Percentiles rank a stretch among this genome's conserved stretches.
Evolutionary conservation across 1,139 yeast genomes (phyloP).

Genomic region (Suhomyces panamericanus): DNA sequence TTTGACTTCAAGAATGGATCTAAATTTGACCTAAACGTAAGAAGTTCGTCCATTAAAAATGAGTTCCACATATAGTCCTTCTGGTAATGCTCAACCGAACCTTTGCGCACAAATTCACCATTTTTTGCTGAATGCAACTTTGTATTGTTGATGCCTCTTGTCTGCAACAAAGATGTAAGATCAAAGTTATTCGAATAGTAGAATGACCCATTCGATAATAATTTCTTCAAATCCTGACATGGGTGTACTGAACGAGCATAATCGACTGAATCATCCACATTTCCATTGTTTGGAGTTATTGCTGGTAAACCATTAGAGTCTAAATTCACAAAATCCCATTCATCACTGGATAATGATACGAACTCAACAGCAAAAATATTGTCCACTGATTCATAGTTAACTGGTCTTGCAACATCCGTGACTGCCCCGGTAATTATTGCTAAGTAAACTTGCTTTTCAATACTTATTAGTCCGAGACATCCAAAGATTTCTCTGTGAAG

Average conservation of each 20-base stretch:
- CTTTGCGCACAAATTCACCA: constrained; percentile 23
- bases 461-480: constrained; percentile 77
- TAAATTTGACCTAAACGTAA: constrained; percentile 69
- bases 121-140: constrained; percentile 23
- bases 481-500: constrained; percentile 67
- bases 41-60: constrained; percentile 82
- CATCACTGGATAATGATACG: constrained; percentile 64
- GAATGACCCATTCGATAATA: constrained; percentile 84
- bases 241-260: constrained; percentile 64
- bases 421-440: constrained; percentile 77
- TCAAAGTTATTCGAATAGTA: constrained; percentile 93
- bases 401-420: constrained; percentile 79
- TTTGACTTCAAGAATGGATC: constrained; percentile 56
- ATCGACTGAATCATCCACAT: constrained; percentile 23
- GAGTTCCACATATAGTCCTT: constrained; percentile 96
- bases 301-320: constrained; percentile 64
- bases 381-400: constrained; percentile 75
- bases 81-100: constrained; percentile 54
- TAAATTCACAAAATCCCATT: constrained; percentile 78
- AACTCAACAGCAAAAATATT: constrained; percentile 84
- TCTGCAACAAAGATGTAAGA: constrained; percentile 78
- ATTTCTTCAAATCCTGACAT: constrained; percentile 73
- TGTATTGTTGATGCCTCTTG: constrained; percentile 53
- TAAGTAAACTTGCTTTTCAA: constrained; percentile 65
- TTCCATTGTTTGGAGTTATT: constrained; percentile 7